Conservation (phyloP, 176 grass and related monocot species). For the Avena insularis region DNA sequence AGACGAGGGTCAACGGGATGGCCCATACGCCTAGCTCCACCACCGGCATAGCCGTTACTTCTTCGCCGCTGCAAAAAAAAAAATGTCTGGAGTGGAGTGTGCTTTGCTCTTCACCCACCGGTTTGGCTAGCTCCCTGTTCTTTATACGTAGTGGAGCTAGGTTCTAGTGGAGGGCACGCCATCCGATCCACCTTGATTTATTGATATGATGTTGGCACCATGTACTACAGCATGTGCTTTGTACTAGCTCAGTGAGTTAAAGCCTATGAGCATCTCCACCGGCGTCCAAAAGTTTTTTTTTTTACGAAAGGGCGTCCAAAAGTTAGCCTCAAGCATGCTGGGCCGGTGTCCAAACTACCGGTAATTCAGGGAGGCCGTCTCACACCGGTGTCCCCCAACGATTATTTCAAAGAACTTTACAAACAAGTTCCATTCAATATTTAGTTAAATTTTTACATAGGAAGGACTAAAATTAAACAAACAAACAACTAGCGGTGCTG, state of each 20-base stretch:
- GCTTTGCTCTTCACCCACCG: conserved; percentile 19
- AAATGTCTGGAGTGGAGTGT: not conserved
- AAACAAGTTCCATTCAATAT: too few species aligned
- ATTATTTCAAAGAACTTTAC: too few species aligned
- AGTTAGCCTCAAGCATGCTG: too few species aligned
- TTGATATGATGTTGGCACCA: not conserved
- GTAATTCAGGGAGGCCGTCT: too few species aligned
- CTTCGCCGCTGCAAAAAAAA: not conserved
- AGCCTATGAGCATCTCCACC: too few species aligned
- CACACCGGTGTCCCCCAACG: too few species aligned
- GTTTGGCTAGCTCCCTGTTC: not conserved
- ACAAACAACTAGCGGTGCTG: too few species aligned
- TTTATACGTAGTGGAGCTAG: conserved; percentile 7
- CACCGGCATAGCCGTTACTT: conserved; percentile 50
- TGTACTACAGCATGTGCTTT: conserved; percentile 2
- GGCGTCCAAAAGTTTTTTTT: too few species aligned
- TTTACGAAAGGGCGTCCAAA: too few species aligned
- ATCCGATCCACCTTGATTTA: conserved; percentile 26
- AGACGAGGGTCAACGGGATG: conserved; percentile 76
- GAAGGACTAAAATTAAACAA: too few species aligned
- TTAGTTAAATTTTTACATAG: too few species aligned
- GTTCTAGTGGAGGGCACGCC: not conserved
- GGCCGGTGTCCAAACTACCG: too few species aligned
- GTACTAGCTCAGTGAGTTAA: not conserved
- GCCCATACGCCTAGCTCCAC: conserved; percentile 73